Conservation (phyloP, 2,329 filamentous ascomycete species). For the Ceratocystis smalleyi region DNA sequence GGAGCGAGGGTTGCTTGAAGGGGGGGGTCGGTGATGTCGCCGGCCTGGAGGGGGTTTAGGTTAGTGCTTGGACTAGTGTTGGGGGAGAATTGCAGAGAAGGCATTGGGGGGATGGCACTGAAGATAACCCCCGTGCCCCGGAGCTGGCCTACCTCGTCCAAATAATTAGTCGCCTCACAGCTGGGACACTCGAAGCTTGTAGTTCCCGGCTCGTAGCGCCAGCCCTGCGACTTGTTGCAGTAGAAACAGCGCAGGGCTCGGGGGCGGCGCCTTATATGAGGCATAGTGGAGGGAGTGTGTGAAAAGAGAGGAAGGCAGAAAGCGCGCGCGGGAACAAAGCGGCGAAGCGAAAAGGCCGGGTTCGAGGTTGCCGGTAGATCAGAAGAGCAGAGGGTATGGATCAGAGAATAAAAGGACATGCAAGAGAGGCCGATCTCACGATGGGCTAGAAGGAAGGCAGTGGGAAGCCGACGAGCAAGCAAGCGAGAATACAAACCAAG, state of each 20-base stretch:
- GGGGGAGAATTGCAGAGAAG: background rate
- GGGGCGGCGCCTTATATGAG: constrained; percentile 26
- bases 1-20: constrained; percentile 36
- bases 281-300: constrained; percentile 24
- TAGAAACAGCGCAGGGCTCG: constrained; percentile 60
- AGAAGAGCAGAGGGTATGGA: background rate
- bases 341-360: background rate
- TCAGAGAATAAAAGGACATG: background rate
- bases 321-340: background rate
- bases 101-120: background rate
- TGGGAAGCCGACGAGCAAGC: background rate
- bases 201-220: constrained; percentile 40
- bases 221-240: constrained; percentile 54
- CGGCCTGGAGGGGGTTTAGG: constrained; percentile 40
- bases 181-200: constrained; percentile 56
- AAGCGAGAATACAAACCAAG: background rate
- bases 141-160: constrained; percentile 54
- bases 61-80: background rate
- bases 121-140: background rate
- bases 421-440: background rate
- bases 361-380: background rate
- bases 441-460: background rate
- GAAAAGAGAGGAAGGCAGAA: background rate
- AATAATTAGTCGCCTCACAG: constrained; percentile 77
- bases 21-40: constrained; percentile 79